phyloP scores from a whole-genome alignment of 1,284 basidiomycete species.

The Irpex sp. region DNA sequence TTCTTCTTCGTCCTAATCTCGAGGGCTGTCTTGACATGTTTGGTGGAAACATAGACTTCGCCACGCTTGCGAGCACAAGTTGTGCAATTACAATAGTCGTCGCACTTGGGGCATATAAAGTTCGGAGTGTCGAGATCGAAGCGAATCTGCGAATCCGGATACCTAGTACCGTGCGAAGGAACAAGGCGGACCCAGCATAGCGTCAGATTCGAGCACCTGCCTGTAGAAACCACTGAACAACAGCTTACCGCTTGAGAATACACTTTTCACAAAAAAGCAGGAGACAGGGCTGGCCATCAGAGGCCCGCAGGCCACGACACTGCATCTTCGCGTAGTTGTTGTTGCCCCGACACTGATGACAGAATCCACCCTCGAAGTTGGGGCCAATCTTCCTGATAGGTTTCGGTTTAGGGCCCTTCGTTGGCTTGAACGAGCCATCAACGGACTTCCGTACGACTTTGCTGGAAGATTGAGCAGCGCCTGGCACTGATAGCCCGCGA shows the following conservation, averaged over 20 bases:
- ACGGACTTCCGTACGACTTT: neutral
- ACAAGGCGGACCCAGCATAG: too few species aligned
- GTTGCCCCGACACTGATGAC: constrained; percentile 26
- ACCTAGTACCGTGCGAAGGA: neutral
- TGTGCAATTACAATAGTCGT: constrained; percentile 24
- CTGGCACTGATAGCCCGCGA: neutral
- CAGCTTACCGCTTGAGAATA: constrained; percentile 22
- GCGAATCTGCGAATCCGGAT: constrained; percentile 22
- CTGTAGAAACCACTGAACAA: neutral
- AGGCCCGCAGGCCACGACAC: constrained; percentile 18
- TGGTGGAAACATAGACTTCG: constrained; percentile 19
- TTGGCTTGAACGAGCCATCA: constrained; percentile 7
- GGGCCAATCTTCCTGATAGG: constrained; percentile 11
- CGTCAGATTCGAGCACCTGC: too few species aligned
- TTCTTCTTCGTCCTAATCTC: neutral
- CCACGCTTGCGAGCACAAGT: constrained; percentile 20
- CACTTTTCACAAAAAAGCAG: constrained; percentile 24
- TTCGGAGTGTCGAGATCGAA: constrained; percentile 18
- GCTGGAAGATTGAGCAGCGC: too few species aligned
- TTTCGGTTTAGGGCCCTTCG: constrained; percentile 11
- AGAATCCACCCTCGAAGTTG: constrained; percentile 12
- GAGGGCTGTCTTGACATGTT: neutral
- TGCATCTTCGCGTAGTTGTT: constrained; percentile 23
- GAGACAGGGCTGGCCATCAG: constrained; percentile 18
- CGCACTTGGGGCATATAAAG: constrained; percentile 25